Conservation (phyloP, 768 basidiomycete species). For the Auricularia cornea region DNA sequence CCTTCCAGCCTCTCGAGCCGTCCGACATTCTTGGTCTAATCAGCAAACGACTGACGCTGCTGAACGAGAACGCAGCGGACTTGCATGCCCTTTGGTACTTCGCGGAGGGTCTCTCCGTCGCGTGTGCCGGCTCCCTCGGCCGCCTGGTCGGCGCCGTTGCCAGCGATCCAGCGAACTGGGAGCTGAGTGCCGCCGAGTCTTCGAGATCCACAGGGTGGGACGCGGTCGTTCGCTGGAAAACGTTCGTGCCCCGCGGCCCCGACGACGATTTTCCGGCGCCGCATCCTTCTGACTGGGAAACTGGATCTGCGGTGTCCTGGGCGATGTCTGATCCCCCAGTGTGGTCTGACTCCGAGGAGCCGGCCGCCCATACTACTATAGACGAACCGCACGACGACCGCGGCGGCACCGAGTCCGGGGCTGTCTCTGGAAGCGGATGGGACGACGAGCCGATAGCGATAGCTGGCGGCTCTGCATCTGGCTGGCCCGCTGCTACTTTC, state of each 20-base stretch:
- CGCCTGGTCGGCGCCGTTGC: background rate
- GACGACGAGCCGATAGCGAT: background rate
- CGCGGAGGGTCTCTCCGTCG: background rate
- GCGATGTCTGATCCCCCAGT: too few relatives aligned
- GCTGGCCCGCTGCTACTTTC: too few relatives aligned
- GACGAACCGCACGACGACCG: too few relatives aligned
- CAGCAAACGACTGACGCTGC: background rate
- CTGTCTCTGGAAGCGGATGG: background rate
- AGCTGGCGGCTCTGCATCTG: too few relatives aligned
- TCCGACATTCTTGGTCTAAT: background rate
- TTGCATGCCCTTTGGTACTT: constrained; percentile 3
- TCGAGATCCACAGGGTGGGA: background rate
- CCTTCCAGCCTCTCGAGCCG: background rate
- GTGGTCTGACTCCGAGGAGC: too few relatives aligned
- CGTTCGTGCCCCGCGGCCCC: background rate
- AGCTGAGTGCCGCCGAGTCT: background rate
- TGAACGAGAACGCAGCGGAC: background rate
- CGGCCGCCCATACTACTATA: too few relatives aligned
- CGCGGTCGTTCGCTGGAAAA: background rate
- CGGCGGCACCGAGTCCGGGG: too few relatives aligned
- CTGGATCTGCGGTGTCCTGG: too few relatives aligned
- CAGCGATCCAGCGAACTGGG: background rate
- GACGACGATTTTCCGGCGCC: too few relatives aligned
- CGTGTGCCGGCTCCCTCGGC: constrained; percentile 1
- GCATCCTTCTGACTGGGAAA: too few relatives aligned